Evolutionary conservation across 768 basidiomycete species (phyloP).

Genomic region (Terana coerulea): DNA sequence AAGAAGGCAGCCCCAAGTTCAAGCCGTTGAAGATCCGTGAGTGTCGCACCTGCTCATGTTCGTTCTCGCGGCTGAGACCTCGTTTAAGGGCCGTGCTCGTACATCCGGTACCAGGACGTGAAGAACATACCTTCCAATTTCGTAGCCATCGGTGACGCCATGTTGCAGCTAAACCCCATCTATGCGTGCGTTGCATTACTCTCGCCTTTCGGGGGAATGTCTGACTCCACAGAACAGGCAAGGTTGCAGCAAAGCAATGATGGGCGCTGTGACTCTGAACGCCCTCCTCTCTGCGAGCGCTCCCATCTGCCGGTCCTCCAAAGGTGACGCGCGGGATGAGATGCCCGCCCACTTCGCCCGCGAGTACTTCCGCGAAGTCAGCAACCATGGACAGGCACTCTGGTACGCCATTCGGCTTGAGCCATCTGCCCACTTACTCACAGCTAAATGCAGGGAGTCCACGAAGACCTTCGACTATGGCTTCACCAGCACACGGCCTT

Average conservation of each 20-base stretch:
- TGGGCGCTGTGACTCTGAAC: slow-evolving; percentile 13
- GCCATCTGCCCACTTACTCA: not conserved
- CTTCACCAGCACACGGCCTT: slow-evolving; percentile 12
- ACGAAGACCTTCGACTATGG: slow-evolving; percentile 16
- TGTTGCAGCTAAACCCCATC: slow-evolving; percentile 14
- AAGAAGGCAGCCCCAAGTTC: slow-evolving; percentile 8
- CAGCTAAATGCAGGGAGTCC: slow-evolving; percentile 6
- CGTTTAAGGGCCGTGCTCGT: slow-evolving; percentile 11
- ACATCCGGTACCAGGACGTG: slow-evolving; percentile 14
- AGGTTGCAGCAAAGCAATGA: slow-evolving; percentile 16
- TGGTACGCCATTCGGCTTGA: not conserved
- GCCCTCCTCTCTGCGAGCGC: slow-evolving; percentile 2
- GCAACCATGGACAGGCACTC: slow-evolving; percentile 11
- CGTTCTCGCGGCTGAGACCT: not conserved
- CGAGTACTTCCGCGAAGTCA: slow-evolving; percentile 5
- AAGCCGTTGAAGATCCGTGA: slow-evolving; percentile 14
- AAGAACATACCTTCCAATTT: slow-evolving; percentile 8
- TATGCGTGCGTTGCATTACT: slow-evolving; percentile 8
- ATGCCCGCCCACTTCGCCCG: slow-evolving; percentile 7
- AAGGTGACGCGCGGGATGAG: not conserved
- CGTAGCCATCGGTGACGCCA: slow-evolving; percentile 10
- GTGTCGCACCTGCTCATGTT: not conserved
- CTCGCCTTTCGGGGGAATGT: not conserved
- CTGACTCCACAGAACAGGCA: slow-evolving; percentile 2
- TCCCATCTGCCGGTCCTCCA: not conserved